Conservation (phyloP, 805 yeast genomes). For the Allodekkera sacchari region DNA sequence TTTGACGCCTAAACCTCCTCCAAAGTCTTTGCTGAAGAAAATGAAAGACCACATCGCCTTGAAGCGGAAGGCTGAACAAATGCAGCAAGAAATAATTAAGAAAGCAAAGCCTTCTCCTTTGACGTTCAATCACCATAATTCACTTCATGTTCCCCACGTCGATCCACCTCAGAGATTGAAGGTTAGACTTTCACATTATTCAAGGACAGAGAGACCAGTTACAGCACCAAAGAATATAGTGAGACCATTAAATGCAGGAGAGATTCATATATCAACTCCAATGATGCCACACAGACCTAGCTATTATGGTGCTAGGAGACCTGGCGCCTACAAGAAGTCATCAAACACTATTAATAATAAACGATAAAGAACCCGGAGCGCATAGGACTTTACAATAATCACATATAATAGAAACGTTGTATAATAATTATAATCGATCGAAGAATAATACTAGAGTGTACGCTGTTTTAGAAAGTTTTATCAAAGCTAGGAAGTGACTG, state of each 20-base stretch:
- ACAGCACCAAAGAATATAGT: conserved; percentile 6
- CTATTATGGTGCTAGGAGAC: conserved; percentile 17
- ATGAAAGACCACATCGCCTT: conserved; percentile 9
- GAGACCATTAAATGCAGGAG: too few relatives aligned
- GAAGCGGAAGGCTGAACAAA: conserved; percentile 10
- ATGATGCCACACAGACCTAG: too few relatives aligned
- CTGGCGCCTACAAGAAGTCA: conserved; percentile 27
- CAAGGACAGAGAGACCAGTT: conserved; percentile 15
- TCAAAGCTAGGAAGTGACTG: too few relatives aligned
- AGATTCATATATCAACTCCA: too few relatives aligned
- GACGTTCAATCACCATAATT: neutral
- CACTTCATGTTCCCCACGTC: neutral
- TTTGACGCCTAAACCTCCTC: conserved; percentile 13
- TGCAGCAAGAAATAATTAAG: neutral
- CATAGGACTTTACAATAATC: neutral
- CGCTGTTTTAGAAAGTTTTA: too few relatives aligned
- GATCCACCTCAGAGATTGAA: conserved; percentile 9
- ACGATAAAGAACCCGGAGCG: too few relatives aligned
- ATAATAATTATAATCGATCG: neutral
- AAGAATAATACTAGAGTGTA: too few relatives aligned
- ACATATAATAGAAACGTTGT: conserved; percentile 1
- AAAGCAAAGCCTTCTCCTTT: conserved; percentile 2
- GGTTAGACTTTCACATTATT: conserved; percentile 24
- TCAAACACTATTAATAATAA: conserved; percentile 10
- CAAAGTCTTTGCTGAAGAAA: conserved; percentile 4